Conservation (phyloP, 2,329 filamentous ascomycete species). For the Penicillium hesseltinei region DNA sequence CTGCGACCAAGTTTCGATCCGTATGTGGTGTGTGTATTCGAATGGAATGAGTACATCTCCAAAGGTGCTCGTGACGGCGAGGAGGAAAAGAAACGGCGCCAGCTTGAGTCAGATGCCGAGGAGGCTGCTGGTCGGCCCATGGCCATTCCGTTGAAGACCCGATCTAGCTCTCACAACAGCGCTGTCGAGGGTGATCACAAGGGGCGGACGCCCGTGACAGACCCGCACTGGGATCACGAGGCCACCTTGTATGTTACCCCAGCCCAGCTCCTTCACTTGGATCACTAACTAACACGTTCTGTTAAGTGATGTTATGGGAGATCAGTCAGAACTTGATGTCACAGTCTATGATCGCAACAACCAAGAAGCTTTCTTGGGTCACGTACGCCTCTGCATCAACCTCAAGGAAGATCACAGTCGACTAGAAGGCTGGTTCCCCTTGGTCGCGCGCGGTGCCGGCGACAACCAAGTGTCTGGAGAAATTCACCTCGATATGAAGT, state of each 20-base stretch:
- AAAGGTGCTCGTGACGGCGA: slow-evolving; percentile 69
- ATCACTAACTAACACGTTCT: slow-evolving; percentile 28
- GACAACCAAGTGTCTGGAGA: slow-evolving; percentile 77
- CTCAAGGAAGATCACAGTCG: slow-evolving; percentile 66
- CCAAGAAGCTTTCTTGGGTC: slow-evolving; percentile 87
- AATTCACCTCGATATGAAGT: slow-evolving; percentile 80
- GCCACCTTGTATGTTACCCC: slow-evolving; percentile 76
- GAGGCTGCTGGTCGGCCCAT: slow-evolving; percentile 77
- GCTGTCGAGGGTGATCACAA: slow-evolving; percentile 63
- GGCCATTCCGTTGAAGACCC: slow-evolving; percentile 94
- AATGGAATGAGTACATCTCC: slow-evolving; percentile 94
- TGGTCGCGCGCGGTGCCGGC: slow-evolving; percentile 77
- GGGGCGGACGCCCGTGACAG: slow-evolving; percentile 66
- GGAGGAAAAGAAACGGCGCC: slow-evolving; percentile 59
- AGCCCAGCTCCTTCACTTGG: not conserved
- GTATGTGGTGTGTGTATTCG: slow-evolving; percentile 95
- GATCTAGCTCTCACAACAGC: slow-evolving; percentile 95
- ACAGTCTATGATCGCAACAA: slow-evolving; percentile 87
- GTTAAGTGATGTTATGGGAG: slow-evolving; percentile 82
- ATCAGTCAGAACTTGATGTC: slow-evolving; percentile 85
- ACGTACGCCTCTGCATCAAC: slow-evolving; percentile 76
- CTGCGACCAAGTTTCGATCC: slow-evolving; percentile 80
- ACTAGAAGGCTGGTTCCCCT: slow-evolving; percentile 79
- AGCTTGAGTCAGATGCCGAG: slow-evolving; percentile 60
- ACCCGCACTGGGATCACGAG: slow-evolving; percentile 93